phyloP scores from a whole-genome alignment of 139 green algal species.

The Chlorella vulgaris region DNA sequence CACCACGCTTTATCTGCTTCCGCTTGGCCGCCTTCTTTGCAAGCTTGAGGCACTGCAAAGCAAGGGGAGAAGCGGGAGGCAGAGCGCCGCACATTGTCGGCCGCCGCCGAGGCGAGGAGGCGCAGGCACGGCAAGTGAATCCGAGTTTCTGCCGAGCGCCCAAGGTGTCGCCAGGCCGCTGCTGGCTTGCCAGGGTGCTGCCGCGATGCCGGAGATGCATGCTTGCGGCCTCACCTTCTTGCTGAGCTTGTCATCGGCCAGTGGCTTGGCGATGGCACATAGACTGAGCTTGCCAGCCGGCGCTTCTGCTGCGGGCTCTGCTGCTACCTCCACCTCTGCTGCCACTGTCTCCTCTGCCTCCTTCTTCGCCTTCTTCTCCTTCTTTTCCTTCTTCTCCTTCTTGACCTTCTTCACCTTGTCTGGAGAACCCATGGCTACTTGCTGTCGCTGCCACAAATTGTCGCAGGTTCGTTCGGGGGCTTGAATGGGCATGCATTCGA shows the following conservation, averaged over 20 bases:
- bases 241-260: constrained; percentile 92
- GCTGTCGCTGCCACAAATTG: too few relatives aligned
- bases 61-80: background rate
- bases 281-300: constrained; percentile 14
- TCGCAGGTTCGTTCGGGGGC: too few relatives aligned
- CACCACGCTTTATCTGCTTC: constrained; percentile 95
- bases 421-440: constrained; percentile 14
- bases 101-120: too few relatives aligned
- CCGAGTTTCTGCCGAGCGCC: too few relatives aligned
- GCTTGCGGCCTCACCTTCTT: constrained; percentile 73
- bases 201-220: too few relatives aligned
- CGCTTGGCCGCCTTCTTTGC: constrained; percentile 93
- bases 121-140: too few relatives aligned
- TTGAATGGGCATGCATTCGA: too few relatives aligned
- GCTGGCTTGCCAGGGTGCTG: too few relatives aligned
- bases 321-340: background rate
- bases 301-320: background rate
- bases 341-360: constrained; percentile 6
- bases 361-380: constrained; percentile 47
- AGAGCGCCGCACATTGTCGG: too few relatives aligned
- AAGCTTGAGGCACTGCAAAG: constrained; percentile 77
- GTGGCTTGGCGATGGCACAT: constrained; percentile 86
- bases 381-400: constrained; percentile 42
- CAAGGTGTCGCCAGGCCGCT: too few relatives aligned
- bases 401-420: constrained; percentile 33